Evolutionary conservation across 2,329 filamentous ascomycete genomes (phyloP), one percentile per base, ranked within the genome.

Genomic region (Aspergillus puulaauensis): DNA sequence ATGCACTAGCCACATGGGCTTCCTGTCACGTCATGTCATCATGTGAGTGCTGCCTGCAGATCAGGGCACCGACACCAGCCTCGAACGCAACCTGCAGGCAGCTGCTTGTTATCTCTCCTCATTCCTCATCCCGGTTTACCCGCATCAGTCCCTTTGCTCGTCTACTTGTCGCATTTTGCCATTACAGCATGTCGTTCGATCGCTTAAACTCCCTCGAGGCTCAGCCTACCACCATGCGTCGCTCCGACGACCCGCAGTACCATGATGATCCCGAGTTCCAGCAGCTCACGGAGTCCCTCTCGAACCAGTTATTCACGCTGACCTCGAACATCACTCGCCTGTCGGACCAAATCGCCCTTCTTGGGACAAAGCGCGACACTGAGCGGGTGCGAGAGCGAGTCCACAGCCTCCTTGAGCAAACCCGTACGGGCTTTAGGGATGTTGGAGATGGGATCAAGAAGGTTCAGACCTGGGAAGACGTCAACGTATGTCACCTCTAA

Each of bases 361-460:
- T 99, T 27, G 93, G 95, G 9, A 96, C 92, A 8, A 90, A 89
- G 75, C 89, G 93, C 60, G 95, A 99, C 75, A 97, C 92, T 4
- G 90, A 95, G 61, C 86, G 93, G 51, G 88, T 96, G 61, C 87
- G 93, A 52, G 95, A 99, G 77, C 84, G 95, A 66, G 91, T 99
- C 24, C 91, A 95, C 72, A 89, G 90, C 68, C 81, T 93, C 9
- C 84, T 97, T 55, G 90, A 96, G 64, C 92, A 96, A 77, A 92
- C 92, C 33, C 87, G 90, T 57, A 85, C 88, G 56, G 85, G 89
- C 57, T 98, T 97, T 81, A 93, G 93, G 75, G 90, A 95, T 56
- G 90, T 96, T 60, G 95, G 91, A 64, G 93, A 98, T 69, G 92
- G 92, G 6, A 83, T 99, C 64, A 98, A 98, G 86, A 92, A 89